phyloP scores from a whole-genome alignment of 1,139 yeast genomes.

The Geotrichum fermentans region DNA sequence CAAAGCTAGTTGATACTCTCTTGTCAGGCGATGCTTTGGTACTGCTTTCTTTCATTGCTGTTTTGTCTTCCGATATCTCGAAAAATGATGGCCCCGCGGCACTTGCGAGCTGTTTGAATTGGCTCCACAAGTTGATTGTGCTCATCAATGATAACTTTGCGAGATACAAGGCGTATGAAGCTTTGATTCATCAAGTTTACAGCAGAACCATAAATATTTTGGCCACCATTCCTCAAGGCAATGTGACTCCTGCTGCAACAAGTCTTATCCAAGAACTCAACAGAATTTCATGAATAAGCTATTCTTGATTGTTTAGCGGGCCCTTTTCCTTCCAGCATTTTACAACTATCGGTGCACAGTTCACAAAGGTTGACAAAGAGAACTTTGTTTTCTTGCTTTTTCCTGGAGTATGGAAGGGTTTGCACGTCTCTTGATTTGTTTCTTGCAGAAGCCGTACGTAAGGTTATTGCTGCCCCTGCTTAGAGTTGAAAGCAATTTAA shows the following conservation, averaged over 20 bases:
- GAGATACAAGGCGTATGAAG: slow-evolving; percentile 7
- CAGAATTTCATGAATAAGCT: slow-evolving; percentile 3
- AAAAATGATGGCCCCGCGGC: slow-evolving; percentile 6
- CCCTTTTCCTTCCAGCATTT: too few species aligned
- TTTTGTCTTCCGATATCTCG: slow-evolving; percentile 15
- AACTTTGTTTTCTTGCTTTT: too few species aligned
- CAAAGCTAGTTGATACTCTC: slow-evolving; percentile 6
- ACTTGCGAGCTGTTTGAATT: slow-evolving; percentile 11
- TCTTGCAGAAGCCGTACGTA: too few species aligned
- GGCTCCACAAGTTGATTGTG: slow-evolving; percentile 16
- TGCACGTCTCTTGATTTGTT: too few species aligned
- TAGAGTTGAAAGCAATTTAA: too few species aligned
- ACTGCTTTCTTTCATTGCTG: slow-evolving; percentile 18
- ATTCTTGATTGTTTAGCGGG: not conserved
- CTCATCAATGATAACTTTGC: slow-evolving; percentile 16
- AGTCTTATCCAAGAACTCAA: slow-evolving; percentile 10
- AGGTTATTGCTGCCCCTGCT: too few species aligned
- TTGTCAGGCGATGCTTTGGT: slow-evolving; percentile 15
- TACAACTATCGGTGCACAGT: not conserved
- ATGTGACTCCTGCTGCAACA: not conserved
- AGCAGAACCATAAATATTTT: slow-evolving; percentile 9
- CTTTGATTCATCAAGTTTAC: slow-evolving; percentile 13
- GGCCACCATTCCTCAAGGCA: not conserved
- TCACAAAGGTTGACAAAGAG: not conserved
- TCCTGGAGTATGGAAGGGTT: too few species aligned